phyloP scores from a whole-genome alignment of 1,284 basidiomycete species.

The Singerocomus inundabilis region DNA sequence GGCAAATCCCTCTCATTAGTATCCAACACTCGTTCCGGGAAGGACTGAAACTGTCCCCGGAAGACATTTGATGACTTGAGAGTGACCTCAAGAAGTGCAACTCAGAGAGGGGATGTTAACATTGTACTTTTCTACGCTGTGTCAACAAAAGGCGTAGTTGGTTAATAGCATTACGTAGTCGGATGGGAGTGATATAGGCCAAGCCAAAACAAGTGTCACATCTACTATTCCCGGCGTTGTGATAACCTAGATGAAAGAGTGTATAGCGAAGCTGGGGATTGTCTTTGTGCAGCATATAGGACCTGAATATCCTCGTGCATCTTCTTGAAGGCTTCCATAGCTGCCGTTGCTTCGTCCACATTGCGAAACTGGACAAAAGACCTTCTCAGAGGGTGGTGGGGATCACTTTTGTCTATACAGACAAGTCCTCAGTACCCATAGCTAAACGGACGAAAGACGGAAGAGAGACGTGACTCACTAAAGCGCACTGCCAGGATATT shows the following conservation, averaged over 20 bases:
- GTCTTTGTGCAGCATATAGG: conserved; percentile 22
- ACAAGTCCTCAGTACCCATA: conserved; percentile 1
- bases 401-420: conserved; percentile 8
- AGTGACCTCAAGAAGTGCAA: neutral
- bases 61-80: neutral
- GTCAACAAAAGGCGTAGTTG: neutral
- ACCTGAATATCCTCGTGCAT: conserved; percentile 4
- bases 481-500: conserved; percentile 22
- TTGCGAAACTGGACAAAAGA: conserved; percentile 29
- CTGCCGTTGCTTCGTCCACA: conserved; percentile 19
- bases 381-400: neutral
- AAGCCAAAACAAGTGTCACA: neutral
- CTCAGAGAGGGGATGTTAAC: conserved; percentile 1
- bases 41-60: neutral
- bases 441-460: neutral
- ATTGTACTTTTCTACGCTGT: conserved; percentile 3
- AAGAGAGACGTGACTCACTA: conserved; percentile 16
- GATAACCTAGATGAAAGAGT: conserved; percentile 25
- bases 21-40: neutral
- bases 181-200: neutral
- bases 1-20: neutral
- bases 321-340: conserved; percentile 24
- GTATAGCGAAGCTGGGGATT: conserved; percentile 1
- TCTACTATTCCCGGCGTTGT: conserved; percentile 10
- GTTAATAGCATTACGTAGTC: conserved; percentile 5